phyloP scores from a whole-genome alignment of 2,329 filamentous ascomycete species.

The Colletotrichum australisinense region DNA sequence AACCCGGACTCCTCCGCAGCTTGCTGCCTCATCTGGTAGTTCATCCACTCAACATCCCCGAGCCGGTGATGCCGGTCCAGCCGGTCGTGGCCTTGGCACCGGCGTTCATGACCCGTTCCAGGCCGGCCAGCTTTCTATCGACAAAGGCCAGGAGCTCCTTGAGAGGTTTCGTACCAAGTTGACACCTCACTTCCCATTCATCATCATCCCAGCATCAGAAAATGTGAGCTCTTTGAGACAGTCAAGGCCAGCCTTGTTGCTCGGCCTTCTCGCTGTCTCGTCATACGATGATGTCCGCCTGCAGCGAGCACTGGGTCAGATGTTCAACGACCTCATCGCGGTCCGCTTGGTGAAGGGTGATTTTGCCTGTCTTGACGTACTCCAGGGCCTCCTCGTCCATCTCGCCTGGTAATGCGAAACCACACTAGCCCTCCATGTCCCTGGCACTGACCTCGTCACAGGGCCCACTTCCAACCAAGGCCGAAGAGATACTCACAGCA shows the following conservation, averaged over 20 bases:
- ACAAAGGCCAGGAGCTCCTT: slow-evolving; percentile 41
- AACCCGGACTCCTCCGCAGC: background rate
- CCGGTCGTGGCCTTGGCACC: background rate
- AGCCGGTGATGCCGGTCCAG: background rate
- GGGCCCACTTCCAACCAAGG: slow-evolving; percentile 47
- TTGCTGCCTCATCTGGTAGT: background rate
- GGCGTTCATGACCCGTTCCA: slow-evolving; percentile 37
- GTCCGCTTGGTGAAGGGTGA: slow-evolving; percentile 38
- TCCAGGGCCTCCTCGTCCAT: slow-evolving; percentile 45
- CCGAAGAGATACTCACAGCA: slow-evolving; percentile 44
- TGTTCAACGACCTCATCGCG: slow-evolving; percentile 44
- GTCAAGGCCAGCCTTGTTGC: slow-evolving; percentile 41
- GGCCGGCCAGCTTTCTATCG: slow-evolving; percentile 37
- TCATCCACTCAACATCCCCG: background rate
- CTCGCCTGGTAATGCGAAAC: slow-evolving; percentile 44
- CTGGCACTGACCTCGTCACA: slow-evolving; percentile 23
- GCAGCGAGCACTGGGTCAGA: slow-evolving; percentile 40
- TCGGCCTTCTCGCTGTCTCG: slow-evolving; percentile 44
- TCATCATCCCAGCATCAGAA: slow-evolving; percentile 38
- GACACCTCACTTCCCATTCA: slow-evolving; percentile 44
- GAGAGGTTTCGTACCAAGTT: slow-evolving; percentile 41
- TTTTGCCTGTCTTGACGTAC: slow-evolving; percentile 43
- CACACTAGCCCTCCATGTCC: background rate
- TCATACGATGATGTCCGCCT: slow-evolving; percentile 37
- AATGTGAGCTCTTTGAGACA: slow-evolving; percentile 38